These are phyloP conservation scores for Adansonia grandidieri DNA, from an alignment of 441 rosid genomes.

Conservation along the genomic window DNA sequence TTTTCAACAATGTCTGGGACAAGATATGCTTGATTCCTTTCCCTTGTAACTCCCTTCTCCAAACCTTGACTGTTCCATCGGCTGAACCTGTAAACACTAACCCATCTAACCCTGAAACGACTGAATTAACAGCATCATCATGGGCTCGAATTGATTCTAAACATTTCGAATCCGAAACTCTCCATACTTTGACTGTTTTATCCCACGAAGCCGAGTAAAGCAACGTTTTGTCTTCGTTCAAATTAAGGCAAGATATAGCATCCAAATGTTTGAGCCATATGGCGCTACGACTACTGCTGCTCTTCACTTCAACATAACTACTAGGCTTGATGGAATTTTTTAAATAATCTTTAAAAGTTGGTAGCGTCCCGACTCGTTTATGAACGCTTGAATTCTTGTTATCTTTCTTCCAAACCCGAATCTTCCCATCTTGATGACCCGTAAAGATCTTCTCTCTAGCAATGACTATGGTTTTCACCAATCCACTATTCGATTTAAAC, in stretches of 20 bases:
- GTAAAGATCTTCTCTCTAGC: conserved; percentile 63
- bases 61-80: conserved; percentile 86
- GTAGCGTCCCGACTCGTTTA: conserved; percentile 69
- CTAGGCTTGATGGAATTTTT: conserved; percentile 61
- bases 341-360: conserved; percentile 58
- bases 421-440: conserved; percentile 92
- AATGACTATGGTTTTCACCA: conserved; percentile 76
- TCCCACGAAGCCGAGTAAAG: conserved; percentile 90
- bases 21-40: conserved; percentile 85
- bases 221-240: conserved; percentile 63
- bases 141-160: conserved; percentile 79
- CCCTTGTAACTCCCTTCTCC: conserved; percentile 85
- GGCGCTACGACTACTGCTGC: conserved; percentile 44
- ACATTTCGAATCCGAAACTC: conserved; percentile 64
- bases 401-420: conserved; percentile 72
- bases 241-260: conserved; percentile 76
- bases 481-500: conserved; percentile 74
- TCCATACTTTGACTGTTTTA: conserved; percentile 84
- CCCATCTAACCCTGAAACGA: conserved; percentile 74
- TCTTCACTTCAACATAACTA: conserved; percentile 55
- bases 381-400: conserved; percentile 46
- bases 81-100: conserved; percentile 90
- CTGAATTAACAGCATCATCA: conserved; percentile 78
- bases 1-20: conserved; percentile 73
- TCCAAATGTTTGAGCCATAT: conserved; percentile 69